phyloP scores from a whole-genome alignment of 495 filamentous ascomycete species.

The Neurospora sp. region DNA sequence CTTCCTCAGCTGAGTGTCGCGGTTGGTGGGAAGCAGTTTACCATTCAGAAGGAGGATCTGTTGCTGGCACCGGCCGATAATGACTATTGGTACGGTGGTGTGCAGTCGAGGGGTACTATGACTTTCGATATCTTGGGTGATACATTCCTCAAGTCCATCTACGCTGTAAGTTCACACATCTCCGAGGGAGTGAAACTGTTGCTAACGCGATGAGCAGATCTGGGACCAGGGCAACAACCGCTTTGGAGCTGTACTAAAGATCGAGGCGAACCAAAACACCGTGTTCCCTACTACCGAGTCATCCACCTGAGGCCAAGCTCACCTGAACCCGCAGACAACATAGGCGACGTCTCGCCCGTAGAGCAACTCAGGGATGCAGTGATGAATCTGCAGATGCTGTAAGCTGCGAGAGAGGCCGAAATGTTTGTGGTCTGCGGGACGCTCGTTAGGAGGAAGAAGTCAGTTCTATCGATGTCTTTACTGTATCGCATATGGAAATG shows the following conservation, averaged over 20 bases:
- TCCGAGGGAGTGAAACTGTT: neutral
- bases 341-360: neutral
- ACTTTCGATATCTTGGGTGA: slow-evolving; percentile 66
- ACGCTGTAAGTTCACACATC: slow-evolving; percentile 47
- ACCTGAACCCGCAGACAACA: neutral
- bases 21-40: slow-evolving; percentile 55
- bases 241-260: slow-evolving; percentile 61
- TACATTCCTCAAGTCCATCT: slow-evolving; percentile 66
- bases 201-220: slow-evolving; percentile 35
- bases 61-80: slow-evolving; percentile 52
- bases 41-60: slow-evolving; percentile 63
- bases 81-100: slow-evolving; percentile 56
- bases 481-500: neutral
- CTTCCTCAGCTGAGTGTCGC: slow-evolving; percentile 62
- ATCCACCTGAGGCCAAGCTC: slow-evolving; percentile 10
- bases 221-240: slow-evolving; percentile 66
- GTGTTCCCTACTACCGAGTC: slow-evolving; percentile 10
- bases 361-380: neutral
- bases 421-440: neutral
- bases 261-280: slow-evolving; percentile 44
- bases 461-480: neutral
- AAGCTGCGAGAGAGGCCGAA: neutral
- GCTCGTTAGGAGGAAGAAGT: neutral
- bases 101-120: slow-evolving; percentile 60
- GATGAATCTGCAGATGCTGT: neutral